Percentiles rank a stretch among this genome's conserved stretches.
Evolutionary conservation across 1,284 basidiomycete species (phyloP).

Genomic region (Puccinia coronata): DNA sequence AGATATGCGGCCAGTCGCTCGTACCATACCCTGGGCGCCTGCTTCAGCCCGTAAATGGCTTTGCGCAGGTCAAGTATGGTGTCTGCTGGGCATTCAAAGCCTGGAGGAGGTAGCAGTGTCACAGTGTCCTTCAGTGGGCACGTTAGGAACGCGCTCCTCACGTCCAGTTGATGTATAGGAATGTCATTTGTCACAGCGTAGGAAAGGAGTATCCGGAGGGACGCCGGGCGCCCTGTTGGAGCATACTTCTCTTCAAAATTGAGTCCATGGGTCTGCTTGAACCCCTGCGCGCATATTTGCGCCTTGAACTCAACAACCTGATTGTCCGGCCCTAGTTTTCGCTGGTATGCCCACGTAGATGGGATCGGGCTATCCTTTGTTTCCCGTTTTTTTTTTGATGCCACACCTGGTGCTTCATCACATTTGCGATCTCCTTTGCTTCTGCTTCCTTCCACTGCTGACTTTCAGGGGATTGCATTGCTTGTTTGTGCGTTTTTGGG

Average conservation of each 20-base stretch:
- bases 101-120: neutral
- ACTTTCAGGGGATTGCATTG: neutral
- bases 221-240: conserved; percentile 24
- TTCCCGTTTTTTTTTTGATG: neutral
- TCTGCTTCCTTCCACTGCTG: neutral
- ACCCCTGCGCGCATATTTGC: conserved; percentile 50
- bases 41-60: conserved; percentile 13
- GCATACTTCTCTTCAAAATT: conserved; percentile 49
- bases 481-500: neutral
- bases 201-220: conserved; percentile 37
- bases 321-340: conserved; percentile 26
- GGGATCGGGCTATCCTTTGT: neutral
- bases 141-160: conserved; percentile 49
- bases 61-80: neutral
- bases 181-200: conserved; percentile 24
- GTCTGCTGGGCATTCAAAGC: neutral
- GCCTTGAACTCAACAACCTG: conserved; percentile 43
- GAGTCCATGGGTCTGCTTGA: conserved; percentile 42
- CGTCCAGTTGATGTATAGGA: conserved; percentile 40
- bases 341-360: neutral
- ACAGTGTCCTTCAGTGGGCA: conserved; percentile 27
- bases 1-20: neutral
- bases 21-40: neutral
- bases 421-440: neutral
- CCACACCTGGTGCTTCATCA: neutral